Percentiles rank a stretch among this genome's conserved stretches.
phyloP scores from a whole-genome alignment of 2,329 filamentous ascomycete genomes.

The Curvularia verruculosa region DNA sequence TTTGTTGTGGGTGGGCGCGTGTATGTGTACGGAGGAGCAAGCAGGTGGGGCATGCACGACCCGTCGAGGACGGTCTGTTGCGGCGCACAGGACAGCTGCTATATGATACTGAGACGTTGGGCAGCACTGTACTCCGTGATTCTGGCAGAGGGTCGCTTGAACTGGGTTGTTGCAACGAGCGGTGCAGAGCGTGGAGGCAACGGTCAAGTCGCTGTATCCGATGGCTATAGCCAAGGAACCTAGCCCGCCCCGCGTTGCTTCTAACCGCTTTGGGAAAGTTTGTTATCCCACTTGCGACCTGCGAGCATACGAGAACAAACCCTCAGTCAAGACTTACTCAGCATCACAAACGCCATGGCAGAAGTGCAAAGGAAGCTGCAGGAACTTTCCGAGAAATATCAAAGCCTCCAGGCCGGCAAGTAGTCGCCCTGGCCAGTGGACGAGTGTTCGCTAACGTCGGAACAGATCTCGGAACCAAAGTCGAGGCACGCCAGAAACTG shows the following conservation, averaged over 20 bases:
- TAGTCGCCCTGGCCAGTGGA: neutral
- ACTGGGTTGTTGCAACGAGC: neutral
- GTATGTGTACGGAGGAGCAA: constrained; percentile 6
- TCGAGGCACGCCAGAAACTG: constrained; percentile 85
- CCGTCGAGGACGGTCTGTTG: neutral
- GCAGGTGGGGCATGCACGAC: constrained; percentile 10
- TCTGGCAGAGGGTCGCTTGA: neutral
- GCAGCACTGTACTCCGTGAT: neutral
- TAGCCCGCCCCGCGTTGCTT: constrained; percentile 26
- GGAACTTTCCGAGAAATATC: constrained; percentile 82
- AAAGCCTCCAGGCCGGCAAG: constrained; percentile 81
- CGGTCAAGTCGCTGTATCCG: constrained; percentile 15
- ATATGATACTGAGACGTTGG: neutral
- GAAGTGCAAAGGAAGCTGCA: constrained; percentile 80
- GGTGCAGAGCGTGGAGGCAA: constrained; percentile 10
- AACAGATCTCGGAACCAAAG: constrained; percentile 76
- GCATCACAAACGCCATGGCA: constrained; percentile 41
- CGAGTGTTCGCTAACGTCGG: constrained; percentile 22
- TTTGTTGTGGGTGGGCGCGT: constrained; percentile 10
- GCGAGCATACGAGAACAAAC: constrained; percentile 18
- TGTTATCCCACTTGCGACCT: constrained; percentile 32
- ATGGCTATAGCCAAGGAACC: constrained; percentile 20
- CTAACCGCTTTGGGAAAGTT: constrained; percentile 34
- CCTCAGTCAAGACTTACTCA: constrained; percentile 33
- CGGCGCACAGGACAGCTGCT: neutral